These are phyloP conservation scores for Rhizoclosmatium globosum DNA, from an alignment of 192 early-diverging fungal species.

Conservation along the genomic window DNA sequence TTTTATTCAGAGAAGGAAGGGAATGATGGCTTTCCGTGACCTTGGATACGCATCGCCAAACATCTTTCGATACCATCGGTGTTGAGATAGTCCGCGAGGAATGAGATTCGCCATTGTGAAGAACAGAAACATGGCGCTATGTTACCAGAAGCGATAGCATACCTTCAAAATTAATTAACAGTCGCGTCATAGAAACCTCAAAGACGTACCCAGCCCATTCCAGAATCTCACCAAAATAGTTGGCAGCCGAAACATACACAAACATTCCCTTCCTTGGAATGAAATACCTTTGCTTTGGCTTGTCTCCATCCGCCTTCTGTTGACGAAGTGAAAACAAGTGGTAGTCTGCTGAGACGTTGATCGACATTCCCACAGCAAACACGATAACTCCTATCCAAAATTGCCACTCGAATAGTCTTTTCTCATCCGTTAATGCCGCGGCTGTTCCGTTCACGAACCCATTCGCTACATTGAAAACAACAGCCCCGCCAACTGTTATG, in stretches of 20 bases:
- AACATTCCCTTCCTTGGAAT: slow-evolving; percentile 42
- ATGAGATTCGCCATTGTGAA: slow-evolving; percentile 47
- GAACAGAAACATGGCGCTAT: slow-evolving; percentile 32
- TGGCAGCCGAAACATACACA: slow-evolving; percentile 39
- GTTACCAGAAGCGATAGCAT: slow-evolving; percentile 38
- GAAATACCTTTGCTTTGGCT: slow-evolving; percentile 34
- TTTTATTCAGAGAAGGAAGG: slow-evolving; percentile 34
- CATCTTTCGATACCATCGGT: slow-evolving; percentile 45
- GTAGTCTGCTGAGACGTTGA: slow-evolving; percentile 39
- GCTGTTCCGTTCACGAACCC: slow-evolving; percentile 29
- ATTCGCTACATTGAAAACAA: slow-evolving; percentile 36
- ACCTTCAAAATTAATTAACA: neutral
- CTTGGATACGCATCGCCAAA: slow-evolving; percentile 47
- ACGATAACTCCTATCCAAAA: slow-evolving; percentile 34
- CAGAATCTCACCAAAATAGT: slow-evolving; percentile 52
- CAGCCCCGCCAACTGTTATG: slow-evolving; percentile 7
- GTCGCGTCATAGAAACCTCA: neutral
- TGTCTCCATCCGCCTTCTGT: neutral
- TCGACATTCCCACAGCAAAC: slow-evolving; percentile 36
- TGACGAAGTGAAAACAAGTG: slow-evolving; percentile 35
- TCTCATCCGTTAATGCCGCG: neutral
- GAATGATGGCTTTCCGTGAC: slow-evolving; percentile 42
- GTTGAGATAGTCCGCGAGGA: slow-evolving; percentile 43
- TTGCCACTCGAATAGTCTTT: neutral
- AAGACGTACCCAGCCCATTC: slow-evolving; percentile 47